phyloP scores from a whole-genome alignment of 2,329 filamentous ascomycete species.

The Phialemoniopsis sp. region DNA sequence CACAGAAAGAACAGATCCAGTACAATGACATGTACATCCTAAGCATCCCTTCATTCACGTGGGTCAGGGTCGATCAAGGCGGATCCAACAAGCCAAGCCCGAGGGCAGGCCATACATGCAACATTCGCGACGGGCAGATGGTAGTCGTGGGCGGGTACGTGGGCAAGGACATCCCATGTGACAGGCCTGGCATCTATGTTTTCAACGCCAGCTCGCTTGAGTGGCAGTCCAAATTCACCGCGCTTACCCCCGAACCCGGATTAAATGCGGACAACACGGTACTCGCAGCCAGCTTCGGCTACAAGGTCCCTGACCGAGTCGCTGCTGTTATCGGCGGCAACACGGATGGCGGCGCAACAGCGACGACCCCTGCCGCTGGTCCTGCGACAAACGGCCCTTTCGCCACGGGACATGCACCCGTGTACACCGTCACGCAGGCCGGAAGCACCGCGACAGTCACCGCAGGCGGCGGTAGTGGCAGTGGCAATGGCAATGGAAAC shows the following conservation, averaged over 20 bases:
- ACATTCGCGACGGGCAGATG: constrained; percentile 67
- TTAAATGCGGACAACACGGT: constrained; percentile 45
- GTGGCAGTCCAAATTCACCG: constrained; percentile 61
- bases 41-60: constrained; percentile 68
- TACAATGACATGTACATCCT: constrained; percentile 75
- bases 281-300: constrained; percentile 57
- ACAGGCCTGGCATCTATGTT: constrained; percentile 66
- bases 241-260: constrained; percentile 45
- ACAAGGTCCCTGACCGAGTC: constrained; percentile 60
- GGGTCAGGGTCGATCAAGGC: constrained; percentile 59
- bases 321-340: constrained; percentile 38
- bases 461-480: constrained; percentile 2
- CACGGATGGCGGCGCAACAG: constrained; percentile 44
- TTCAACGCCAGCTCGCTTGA: constrained; percentile 64
- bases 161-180: constrained; percentile 56
- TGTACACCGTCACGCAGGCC: constrained; percentile 59
- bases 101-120: constrained; percentile 65
- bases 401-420: constrained; percentile 63
- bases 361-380: constrained; percentile 59
- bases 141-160: constrained; percentile 68
- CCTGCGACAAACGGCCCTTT: constrained; percentile 64
- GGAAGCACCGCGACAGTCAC: constrained; percentile 42
- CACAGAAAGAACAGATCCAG: constrained; percentile 40
- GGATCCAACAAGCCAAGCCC: constrained; percentile 52
- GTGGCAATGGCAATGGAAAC: not conserved